These are phyloP conservation scores for Brasenia schreberi DNA, from an alignment of 164 flowering plant species.

Conservation along the genomic window DNA sequence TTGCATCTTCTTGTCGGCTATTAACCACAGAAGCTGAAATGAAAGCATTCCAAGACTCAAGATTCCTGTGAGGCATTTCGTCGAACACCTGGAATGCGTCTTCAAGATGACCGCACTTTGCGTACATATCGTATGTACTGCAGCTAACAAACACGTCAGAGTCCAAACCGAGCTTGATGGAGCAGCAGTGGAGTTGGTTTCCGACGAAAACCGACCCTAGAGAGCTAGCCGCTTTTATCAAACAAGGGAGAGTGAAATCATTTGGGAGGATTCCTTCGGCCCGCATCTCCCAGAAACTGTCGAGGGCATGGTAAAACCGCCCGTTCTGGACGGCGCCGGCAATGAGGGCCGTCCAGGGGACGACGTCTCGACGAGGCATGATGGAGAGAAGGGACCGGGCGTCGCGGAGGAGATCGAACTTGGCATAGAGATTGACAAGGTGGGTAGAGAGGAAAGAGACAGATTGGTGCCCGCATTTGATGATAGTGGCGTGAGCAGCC, in stretches of 20 bases:
- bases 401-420: conserved; percentile 53
- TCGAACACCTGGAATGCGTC: conserved; percentile 58
- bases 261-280: conserved; percentile 45
- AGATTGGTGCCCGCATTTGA: conserved; percentile 27
- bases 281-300: conserved; percentile 43
- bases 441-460: conserved; percentile 57
- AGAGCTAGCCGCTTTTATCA: conserved; percentile 47
- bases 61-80: conserved; percentile 62
- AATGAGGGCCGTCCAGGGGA: conserved; percentile 82
- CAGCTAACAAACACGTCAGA: conserved; percentile 61
- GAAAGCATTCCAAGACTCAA: conserved; percentile 67
- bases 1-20: conserved; percentile 29
- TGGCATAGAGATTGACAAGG: conserved; percentile 80
- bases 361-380: conserved; percentile 55
- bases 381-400: conserved; percentile 48
- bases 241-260: conserved; percentile 83
- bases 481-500: conserved; percentile 53
- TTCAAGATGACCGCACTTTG: conserved; percentile 27
- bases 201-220: conserved; percentile 26
- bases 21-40: conserved; percentile 54
- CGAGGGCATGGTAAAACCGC: conserved; percentile 35
- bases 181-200: conserved; percentile 46
- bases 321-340: conserved; percentile 63
- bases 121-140: conserved; percentile 68
- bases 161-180: conserved; percentile 31